Evolutionary conservation across 2,329 filamentous ascomycete species (phyloP).

Genomic region (Exophiala phaeomuriformis): DNA sequence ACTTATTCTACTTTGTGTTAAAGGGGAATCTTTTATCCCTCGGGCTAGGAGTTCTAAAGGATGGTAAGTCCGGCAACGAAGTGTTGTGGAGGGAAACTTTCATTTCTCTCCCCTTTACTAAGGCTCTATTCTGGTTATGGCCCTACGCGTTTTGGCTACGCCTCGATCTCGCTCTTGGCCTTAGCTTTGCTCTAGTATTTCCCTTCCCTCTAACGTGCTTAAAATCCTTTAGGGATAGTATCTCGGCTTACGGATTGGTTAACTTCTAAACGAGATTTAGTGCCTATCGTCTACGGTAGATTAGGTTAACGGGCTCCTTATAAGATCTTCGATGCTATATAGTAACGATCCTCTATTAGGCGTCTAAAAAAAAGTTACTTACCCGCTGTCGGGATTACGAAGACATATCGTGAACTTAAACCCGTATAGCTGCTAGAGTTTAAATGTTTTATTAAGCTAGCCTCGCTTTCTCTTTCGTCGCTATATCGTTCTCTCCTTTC

Average conservation of each 20-base stretch:
- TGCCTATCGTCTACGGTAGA: not conserved
- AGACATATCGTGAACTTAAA: not conserved
- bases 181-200: slow-evolving; percentile 2
- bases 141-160: slow-evolving; percentile 1
- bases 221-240: slow-evolving; percentile 2
- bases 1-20: slow-evolving; percentile 3
- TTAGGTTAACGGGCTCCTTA: not conserved
- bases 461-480: too few relatives aligned
- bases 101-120: slow-evolving; percentile 1
- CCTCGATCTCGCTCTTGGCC: slow-evolving; percentile 1
- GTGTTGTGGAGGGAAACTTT: slow-evolving; percentile 7
- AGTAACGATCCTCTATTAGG: slow-evolving; percentile 1
- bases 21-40: slow-evolving; percentile 7
- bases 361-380: slow-evolving; percentile 1
- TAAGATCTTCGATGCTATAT: slow-evolving; percentile 1
- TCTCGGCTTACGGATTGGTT: slow-evolving; percentile 1
- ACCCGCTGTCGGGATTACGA: not conserved
- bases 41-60: slow-evolving; percentile 5
- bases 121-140: slow-evolving; percentile 6
- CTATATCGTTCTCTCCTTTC: too few relatives aligned
- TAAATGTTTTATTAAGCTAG: too few relatives aligned
- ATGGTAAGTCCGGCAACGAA: slow-evolving; percentile 3
- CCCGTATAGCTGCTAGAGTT: slow-evolving; percentile 1
- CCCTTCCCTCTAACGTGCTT: slow-evolving; percentile 1
- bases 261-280: slow-evolving; percentile 2